A percentile compares a stretch with the other conserved stretches of the same genome.
These are phyloP conservation scores for Trichosporon ovoides DNA, from an alignment of 1,284 basidiomycete species.

Conservation along the genomic window DNA sequence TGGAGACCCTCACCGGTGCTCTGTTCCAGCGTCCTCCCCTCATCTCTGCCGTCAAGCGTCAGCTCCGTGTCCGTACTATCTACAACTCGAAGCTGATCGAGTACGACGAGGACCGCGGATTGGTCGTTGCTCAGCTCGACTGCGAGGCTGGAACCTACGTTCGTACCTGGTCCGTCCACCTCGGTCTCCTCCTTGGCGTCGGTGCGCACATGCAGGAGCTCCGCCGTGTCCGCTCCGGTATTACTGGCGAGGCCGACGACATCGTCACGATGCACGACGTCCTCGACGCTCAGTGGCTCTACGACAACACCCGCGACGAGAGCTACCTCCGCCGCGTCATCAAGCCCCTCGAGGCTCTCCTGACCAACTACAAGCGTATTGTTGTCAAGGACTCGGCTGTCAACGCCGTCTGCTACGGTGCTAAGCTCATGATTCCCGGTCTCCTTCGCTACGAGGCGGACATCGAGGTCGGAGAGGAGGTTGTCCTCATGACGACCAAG, in stretches of 20 bases:
- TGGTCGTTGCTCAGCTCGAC: slow-evolving; percentile 96
- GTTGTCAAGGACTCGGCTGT: slow-evolving; percentile 99
- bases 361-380: slow-evolving; percentile 96
- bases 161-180: slow-evolving; percentile 94
- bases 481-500: slow-evolving; percentile 99
- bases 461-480: slow-evolving; percentile 92
- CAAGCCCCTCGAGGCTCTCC: slow-evolving; percentile 86
- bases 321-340: slow-evolving; percentile 94
- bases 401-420: slow-evolving; percentile 98
- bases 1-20: slow-evolving; percentile 96
- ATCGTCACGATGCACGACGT: slow-evolving; percentile 99
- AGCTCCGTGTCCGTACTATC: slow-evolving; percentile 95
- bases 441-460: slow-evolving; percentile 94
- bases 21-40: slow-evolving; percentile 98
- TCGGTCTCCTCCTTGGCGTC: slow-evolving; percentile 90
- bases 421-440: slow-evolving; percentile 99
- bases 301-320: slow-evolving; percentile 98
- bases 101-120: slow-evolving; percentile 95
- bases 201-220: slow-evolving; percentile 99
- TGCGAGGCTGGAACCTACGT: slow-evolving; percentile 96
- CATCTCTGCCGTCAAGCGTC: slow-evolving; percentile 98
- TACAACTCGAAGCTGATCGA: slow-evolving; percentile 95
- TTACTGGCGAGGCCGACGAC: slow-evolving; percentile 94
- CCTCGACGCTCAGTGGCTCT: slow-evolving; percentile 96
- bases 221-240: slow-evolving; percentile 87